Base-by-base conservation (phyloP, 176 grass and related monocot species). In the Otatea glauca region DNA sequence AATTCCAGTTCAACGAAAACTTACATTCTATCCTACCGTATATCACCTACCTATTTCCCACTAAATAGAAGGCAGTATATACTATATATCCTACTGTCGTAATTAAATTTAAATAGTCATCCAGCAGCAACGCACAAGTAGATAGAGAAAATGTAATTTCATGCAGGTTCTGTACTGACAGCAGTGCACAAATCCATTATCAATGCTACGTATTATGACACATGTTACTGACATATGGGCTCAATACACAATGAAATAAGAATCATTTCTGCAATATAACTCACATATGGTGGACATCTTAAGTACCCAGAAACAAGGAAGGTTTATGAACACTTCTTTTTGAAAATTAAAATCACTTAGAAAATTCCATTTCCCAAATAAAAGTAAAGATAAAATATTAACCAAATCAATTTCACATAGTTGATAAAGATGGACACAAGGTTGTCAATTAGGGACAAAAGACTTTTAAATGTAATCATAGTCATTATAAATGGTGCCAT, bases 361-460 rank as follows among this genome's bases (percentile, higher is more conserved):
- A n/a, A n/a, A n/a, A n/a, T n/a, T n/a, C n/a, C n/a, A 62, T 77
- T 77, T 24, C 18, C 9, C 39, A 17, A 77, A 61, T 25, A 61
- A 48, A 78, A 42, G 14, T 1, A 9, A 6, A 48, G 42, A 7
- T 37, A 5, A 32, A 34, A 15, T 3, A 44, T 27, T 70, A 14
- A 62, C 4, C 11, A 74, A 64, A 54, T 12, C 5, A 7, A 1
- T 25, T 61, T 12, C 2, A 12, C 0, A 15, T 48, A 80, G 29
- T 66, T 24, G 15, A 47, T 3, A n/a, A 63, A 24, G 75, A 10
- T 49, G 7, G 44, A 44, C n/a, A 74, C 9, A 62, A 44, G 72
- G 65, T 81, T 51, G 13, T 77, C 64, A 82, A 56, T 82, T 90
- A 65, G 76, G 78, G 86, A 66, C 18, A 5, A 69, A 89, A 89